A percentile compares a stretch with the other conserved stretches of the same genome.
Evolutionary conservation across 306 rosid species (phyloP).

Genomic region (Cicer cuneatum): DNA sequence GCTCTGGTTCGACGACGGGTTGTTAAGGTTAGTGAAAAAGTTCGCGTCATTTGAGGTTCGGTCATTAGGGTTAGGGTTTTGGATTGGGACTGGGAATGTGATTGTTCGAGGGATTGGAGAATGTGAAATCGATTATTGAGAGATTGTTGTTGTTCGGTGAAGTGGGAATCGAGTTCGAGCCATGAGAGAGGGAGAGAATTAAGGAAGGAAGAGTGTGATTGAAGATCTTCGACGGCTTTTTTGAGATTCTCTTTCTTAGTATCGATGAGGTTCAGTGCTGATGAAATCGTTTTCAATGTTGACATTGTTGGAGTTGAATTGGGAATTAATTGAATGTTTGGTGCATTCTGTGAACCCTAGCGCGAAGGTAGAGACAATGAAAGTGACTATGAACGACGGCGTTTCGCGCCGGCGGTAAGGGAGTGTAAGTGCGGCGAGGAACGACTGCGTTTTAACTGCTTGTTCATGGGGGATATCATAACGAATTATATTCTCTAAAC

Average conservation of each 20-base stretch:
- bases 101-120: conserved; percentile 61
- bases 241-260: conserved; percentile 64
- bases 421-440: no score
- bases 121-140: conserved; percentile 54
- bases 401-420: no score
- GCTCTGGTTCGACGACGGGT: conserved; percentile 13
- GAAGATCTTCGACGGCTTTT: conserved; percentile 74
- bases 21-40: background rate
- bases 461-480: no score
- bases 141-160: conserved; percentile 57
- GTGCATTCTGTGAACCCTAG: background rate
- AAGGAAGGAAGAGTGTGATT: conserved; percentile 55
- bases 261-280: conserved; percentile 59
- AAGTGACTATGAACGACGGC: no score
- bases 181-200: conserved; percentile 59
- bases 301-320: conserved; percentile 45
- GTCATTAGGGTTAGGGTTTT: conserved; percentile 5
- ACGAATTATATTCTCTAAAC: no score
- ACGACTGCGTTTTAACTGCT: no score
- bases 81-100: conserved; percentile 27
- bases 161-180: conserved; percentile 72
- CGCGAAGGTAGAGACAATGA: background rate
- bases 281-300: conserved; percentile 57
- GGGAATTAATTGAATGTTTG: background rate
- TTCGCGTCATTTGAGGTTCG: background rate